These are phyloP conservation scores for Rubia yunnanensis DNA, from an alignment of 257 asterid genomes.

Conservation along the genomic window DNA sequence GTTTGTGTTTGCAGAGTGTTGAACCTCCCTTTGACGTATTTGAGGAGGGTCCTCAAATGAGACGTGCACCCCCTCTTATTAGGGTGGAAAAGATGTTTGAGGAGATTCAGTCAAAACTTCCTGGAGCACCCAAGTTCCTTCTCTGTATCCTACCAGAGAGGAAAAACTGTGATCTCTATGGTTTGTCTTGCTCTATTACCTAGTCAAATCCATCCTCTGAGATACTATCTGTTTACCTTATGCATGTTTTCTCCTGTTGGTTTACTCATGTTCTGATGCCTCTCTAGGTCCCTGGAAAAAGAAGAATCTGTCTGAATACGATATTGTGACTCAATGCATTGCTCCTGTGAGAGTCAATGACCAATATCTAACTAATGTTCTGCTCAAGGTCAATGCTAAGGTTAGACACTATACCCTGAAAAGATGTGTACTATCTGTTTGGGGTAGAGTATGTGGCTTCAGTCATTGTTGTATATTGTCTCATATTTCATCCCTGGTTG, in stretches of 20 bases:
- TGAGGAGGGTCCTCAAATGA: slow-evolving; percentile 48
- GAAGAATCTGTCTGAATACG: slow-evolving; percentile 64
- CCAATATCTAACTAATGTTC: slow-evolving; percentile 67
- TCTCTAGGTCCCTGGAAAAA: slow-evolving; percentile 84
- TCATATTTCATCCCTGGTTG: not conserved
- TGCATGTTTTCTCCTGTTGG: not conserved
- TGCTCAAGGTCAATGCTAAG: slow-evolving; percentile 84
- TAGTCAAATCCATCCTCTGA: not conserved
- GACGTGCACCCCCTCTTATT: slow-evolving; percentile 62
- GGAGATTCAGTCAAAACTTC: slow-evolving; percentile 51
- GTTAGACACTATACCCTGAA: slow-evolving; percentile 23
- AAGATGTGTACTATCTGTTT: not conserved
- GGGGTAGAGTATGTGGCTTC: not conserved
- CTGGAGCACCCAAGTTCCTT: slow-evolving; percentile 68
- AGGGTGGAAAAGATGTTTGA: slow-evolving; percentile 83
- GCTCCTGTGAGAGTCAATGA: slow-evolving; percentile 66
- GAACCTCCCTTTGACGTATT: slow-evolving; percentile 60
- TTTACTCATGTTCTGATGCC: not conserved
- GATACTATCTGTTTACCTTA: not conserved
- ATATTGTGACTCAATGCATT: slow-evolving; percentile 77
- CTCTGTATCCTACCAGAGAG: slow-evolving; percentile 78
- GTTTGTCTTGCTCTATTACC: slow-evolving; percentile 26
- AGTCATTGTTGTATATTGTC: not conserved
- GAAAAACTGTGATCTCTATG: slow-evolving; percentile 72
- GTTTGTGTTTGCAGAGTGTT: slow-evolving; percentile 32